Conservation (phyloP, 208 protist species). For the Vickermania ingenoplastis region DNA sequence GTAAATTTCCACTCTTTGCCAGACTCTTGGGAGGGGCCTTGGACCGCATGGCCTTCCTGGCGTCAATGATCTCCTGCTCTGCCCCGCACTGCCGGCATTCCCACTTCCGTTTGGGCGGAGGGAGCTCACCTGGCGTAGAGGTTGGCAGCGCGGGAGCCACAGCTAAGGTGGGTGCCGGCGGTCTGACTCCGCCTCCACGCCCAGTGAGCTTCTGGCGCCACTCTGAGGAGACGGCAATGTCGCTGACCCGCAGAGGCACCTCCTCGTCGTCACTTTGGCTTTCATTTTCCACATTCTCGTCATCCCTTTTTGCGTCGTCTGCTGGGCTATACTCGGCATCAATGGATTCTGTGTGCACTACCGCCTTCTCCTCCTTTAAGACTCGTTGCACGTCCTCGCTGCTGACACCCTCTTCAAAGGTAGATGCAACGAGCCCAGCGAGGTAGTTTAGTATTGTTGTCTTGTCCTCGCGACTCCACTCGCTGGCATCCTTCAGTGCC, state of each 20-base stretch:
- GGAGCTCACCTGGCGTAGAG: not conserved
- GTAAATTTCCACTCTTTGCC: not conserved
- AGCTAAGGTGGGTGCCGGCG: not conserved
- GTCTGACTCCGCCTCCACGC: not conserved
- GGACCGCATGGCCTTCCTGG: slow-evolving; percentile 20
- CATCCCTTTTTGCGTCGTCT: too few species aligned
- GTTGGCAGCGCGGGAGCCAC: not conserved
- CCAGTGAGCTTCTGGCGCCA: not conserved
- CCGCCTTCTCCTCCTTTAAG: not conserved
- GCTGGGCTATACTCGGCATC: not conserved
- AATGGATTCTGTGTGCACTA: not conserved
- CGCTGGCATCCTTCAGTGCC: not conserved
- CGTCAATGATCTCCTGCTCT: slow-evolving; percentile 18
- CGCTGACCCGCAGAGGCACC: not conserved
- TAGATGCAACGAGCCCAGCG: slow-evolving; percentile 41
- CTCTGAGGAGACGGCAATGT: not conserved
- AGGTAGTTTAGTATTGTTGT: slow-evolving; percentile 24
- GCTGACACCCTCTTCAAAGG: slow-evolving; percentile 25
- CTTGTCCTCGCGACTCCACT: slow-evolving; percentile 7
- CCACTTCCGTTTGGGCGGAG: slow-evolving; percentile 13
- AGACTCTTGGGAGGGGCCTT: slow-evolving; percentile 2
- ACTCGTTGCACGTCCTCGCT: slow-evolving; percentile 22
- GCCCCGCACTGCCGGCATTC: slow-evolving; percentile 38
- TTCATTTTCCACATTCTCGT: too few species aligned
- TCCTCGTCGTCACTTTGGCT: too few species aligned